phyloP scores from a whole-genome alignment of 371 early-diverging fungal species.

The Haplosporangium sp. region DNA sequence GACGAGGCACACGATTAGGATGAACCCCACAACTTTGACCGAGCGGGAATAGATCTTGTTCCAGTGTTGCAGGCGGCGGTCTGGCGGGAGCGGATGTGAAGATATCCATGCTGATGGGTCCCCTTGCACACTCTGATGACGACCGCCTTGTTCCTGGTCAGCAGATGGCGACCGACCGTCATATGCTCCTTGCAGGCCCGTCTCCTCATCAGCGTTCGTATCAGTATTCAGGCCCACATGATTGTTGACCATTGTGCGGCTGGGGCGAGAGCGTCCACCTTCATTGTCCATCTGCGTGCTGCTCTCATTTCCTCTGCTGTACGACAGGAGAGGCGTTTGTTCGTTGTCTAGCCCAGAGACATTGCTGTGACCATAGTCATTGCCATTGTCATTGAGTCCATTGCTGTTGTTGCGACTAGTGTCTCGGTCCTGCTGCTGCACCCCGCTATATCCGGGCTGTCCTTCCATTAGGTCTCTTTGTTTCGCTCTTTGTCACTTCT shows the following conservation, averaged over 20 bases:
- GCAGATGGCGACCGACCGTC: neutral
- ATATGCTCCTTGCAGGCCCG: neutral
- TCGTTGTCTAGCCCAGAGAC: neutral
- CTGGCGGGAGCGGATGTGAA: neutral
- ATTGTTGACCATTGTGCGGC: slow-evolving; percentile 5
- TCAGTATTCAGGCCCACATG: slow-evolving; percentile 12
- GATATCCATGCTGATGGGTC: no score
- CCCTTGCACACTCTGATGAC: neutral
- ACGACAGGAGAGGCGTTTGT: slow-evolving; percentile 19
- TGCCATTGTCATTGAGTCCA: neutral
- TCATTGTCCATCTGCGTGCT: neutral
- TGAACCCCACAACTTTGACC: slow-evolving; percentile 10
- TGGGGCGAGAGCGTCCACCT: neutral
- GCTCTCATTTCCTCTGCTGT: neutral
- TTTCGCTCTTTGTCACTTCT: no score
- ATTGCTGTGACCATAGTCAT: neutral
- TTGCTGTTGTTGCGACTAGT: neutral
- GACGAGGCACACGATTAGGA: slow-evolving; percentile 22
- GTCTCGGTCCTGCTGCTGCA: neutral
- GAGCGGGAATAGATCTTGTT: slow-evolving; percentile 8
- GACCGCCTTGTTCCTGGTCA: neutral
- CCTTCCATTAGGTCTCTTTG: no score
- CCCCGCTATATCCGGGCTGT: no score
- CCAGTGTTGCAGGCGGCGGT: slow-evolving; percentile 19
- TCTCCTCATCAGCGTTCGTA: neutral